A percentile compares a stretch with the other conserved stretches of the same genome.
Conservation (phyloP, 768 basidiomycete genomes). For the Nidularia pulvinata region DNA sequence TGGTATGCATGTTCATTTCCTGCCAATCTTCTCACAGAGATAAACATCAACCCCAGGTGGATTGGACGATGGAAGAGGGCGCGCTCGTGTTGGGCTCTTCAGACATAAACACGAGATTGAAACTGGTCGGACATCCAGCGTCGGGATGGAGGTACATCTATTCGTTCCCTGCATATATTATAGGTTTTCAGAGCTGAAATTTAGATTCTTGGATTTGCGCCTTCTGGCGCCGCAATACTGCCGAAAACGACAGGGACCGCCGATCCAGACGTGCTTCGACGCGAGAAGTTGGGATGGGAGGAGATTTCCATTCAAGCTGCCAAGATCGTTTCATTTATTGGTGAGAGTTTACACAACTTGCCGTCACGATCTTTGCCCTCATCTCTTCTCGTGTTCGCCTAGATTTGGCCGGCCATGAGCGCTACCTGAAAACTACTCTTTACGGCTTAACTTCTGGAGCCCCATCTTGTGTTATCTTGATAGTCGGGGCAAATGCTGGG, state of each 20-base stretch:
- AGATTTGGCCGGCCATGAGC: conserved; percentile 97
- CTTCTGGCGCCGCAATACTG: conserved; percentile 75
- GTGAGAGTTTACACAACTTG: conserved; percentile 27
- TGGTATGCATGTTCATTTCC: conserved; percentile 39
- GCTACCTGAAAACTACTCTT: conserved; percentile 90
- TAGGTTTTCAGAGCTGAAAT: not conserved
- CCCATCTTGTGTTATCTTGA: conserved; percentile 89
- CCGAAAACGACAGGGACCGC: conserved; percentile 57
- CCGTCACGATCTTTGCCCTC: too few species aligned
- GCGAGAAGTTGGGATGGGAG: conserved; percentile 95
- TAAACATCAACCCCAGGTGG: conserved; percentile 43
- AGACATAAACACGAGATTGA: conserved; percentile 98
- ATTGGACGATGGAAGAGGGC: conserved; percentile 80
- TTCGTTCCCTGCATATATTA: not conserved
- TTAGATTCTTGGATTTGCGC: conserved; percentile 88
- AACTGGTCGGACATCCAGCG: conserved; percentile 91
- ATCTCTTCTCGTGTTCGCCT: not conserved
- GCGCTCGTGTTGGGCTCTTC: conserved; percentile 87
- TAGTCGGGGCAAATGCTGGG: conserved; percentile 95
- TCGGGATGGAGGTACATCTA: conserved; percentile 90
- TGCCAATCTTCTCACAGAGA: not conserved
- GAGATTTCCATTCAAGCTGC: conserved; percentile 87
- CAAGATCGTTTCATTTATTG: conserved; percentile 94
- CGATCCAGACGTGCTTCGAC: conserved; percentile 65
- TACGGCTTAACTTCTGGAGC: conserved; percentile 95